Conservation (phyloP, 495 filamentous ascomycete species). For the Penicillium psychrofluorescens region DNA sequence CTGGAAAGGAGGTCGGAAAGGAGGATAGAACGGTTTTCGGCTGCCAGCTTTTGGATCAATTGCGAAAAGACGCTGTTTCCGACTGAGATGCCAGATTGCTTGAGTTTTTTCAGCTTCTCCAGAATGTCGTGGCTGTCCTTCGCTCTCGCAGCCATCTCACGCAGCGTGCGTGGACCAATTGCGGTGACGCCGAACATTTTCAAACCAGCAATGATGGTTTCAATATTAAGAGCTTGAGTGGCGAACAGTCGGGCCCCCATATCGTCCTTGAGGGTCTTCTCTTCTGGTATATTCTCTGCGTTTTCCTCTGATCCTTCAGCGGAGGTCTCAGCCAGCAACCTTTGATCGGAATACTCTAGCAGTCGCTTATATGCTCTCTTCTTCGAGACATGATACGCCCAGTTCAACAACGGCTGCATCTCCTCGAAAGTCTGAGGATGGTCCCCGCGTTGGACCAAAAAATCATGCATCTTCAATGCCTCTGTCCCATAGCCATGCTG, state of each 20-base stretch:
- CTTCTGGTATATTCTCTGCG: slow-evolving; percentile 7
- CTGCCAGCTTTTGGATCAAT: slow-evolving; percentile 51
- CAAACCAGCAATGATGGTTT: slow-evolving; percentile 56
- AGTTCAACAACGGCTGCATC: slow-evolving; percentile 34
- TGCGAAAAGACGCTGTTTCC: slow-evolving; percentile 51
- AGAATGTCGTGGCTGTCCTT: slow-evolving; percentile 44
- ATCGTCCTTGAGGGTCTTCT: slow-evolving; percentile 41
- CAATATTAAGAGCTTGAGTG: slow-evolving; percentile 57
- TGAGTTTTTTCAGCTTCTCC: slow-evolving; percentile 48
- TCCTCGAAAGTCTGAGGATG: slow-evolving; percentile 32
- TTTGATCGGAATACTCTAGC: slow-evolving; percentile 16
- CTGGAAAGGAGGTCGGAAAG: slow-evolving; percentile 54
- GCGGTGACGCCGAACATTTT: slow-evolving; percentile 55
- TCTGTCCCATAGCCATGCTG: slow-evolving; percentile 35
- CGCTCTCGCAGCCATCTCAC: slow-evolving; percentile 60
- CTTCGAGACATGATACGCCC: slow-evolving; percentile 15
- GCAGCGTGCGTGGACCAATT: slow-evolving; percentile 66
- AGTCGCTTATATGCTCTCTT: slow-evolving; percentile 18
- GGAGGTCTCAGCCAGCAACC: slow-evolving; percentile 8
- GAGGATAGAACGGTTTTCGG: slow-evolving; percentile 44
- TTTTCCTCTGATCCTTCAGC: background rate
- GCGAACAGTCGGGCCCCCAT: slow-evolving; percentile 68
- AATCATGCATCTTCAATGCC: slow-evolving; percentile 54
- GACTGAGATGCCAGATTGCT: slow-evolving; percentile 50
- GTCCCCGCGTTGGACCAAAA: slow-evolving; percentile 42